Conservation (phyloP, 768 basidiomycete species). For the Mycena alexandri region DNA sequence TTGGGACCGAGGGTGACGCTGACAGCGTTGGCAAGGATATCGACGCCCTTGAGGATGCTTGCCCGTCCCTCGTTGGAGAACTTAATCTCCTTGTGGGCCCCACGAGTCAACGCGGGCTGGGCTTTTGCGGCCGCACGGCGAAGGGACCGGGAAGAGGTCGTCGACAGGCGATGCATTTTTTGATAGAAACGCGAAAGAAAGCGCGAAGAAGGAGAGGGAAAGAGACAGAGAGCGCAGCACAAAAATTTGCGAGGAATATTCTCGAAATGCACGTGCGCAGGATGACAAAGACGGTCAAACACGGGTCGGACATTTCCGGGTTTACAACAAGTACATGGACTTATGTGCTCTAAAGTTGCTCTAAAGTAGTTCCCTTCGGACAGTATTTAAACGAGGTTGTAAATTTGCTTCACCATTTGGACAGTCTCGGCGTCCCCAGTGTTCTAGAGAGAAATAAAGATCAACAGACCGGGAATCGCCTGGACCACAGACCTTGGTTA, state of each 20-base stretch:
- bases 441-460: constrained; percentile 57
- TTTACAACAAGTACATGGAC: too few species aligned
- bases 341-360: background rate
- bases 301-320: too few species aligned
- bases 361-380: background rate
- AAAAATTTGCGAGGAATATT: constrained; percentile 15
- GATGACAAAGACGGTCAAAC: too few species aligned
- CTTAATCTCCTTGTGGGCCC: constrained; percentile 95
- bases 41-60: constrained; percentile 94
- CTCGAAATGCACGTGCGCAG: background rate
- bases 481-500: constrained; percentile 69
- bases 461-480: background rate
- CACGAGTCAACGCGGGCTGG: constrained; percentile 69
- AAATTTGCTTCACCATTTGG: constrained; percentile 67
- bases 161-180: constrained; percentile 81
- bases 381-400: constrained; percentile 46
- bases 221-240: background rate
- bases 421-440: constrained; percentile 76
- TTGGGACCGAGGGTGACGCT: constrained; percentile 97
- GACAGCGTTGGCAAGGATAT: constrained; percentile 96
- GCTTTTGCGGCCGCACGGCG: constrained; percentile 74
- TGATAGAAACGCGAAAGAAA: constrained; percentile 32
- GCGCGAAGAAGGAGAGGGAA: constrained; percentile 17
- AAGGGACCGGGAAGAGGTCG: constrained; percentile 73
- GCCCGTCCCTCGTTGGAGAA: constrained; percentile 97